phyloP scores from a whole-genome alignment of 2,329 filamentous ascomycete species.

The Colletotrichum costaricense region DNA sequence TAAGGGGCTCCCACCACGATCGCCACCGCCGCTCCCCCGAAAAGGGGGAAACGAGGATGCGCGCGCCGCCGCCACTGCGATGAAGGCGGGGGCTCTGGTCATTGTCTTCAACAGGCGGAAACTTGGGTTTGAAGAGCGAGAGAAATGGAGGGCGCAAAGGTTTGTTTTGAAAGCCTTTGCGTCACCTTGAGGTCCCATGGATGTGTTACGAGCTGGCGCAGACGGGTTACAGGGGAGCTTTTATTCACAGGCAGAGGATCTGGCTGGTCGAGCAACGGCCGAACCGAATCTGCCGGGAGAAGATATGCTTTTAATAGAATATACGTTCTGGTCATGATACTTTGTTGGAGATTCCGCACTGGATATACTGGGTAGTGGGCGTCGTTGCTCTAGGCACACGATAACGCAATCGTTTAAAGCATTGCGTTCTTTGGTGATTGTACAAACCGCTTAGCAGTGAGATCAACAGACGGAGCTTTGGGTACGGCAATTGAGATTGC shows the following conservation, averaged over 20 bases:
- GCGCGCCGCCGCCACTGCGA: constrained; percentile 12
- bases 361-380: background rate
- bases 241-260: constrained; percentile 12
- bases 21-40: background rate
- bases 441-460: background rate
- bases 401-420: background rate
- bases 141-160: background rate
- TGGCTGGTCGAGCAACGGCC: constrained; percentile 4
- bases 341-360: background rate
- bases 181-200: background rate
- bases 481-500: background rate
- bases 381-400: background rate
- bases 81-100: background rate
- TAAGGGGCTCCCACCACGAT: background rate
- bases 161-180: background rate
- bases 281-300: constrained; percentile 18
- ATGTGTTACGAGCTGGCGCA: constrained; percentile 9
- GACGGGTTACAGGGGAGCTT: background rate
- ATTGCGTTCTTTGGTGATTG: background rate
- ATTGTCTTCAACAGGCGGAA: constrained; percentile 3
- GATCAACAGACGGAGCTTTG: background rate
- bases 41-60: background rate
- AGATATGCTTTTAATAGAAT: constrained; percentile 33
- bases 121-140: background rate
- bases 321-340: constrained; percentile 20